phyloP scores from a whole-genome alignment of 2,329 filamentous ascomycete species.

The Fusarium newnesense region DNA sequence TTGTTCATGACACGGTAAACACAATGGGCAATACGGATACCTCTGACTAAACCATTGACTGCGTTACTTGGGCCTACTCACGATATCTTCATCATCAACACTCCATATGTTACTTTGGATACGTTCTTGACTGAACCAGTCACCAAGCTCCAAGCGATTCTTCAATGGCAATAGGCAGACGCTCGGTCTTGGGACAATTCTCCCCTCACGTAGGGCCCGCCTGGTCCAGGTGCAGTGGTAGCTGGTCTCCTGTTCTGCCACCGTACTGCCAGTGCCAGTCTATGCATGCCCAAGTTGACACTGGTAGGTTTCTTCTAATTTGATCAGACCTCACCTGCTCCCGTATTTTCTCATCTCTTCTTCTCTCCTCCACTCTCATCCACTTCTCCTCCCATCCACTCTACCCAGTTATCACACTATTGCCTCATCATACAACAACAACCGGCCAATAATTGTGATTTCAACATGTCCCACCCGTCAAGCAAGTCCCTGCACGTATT shows the following conservation, averaged over 20 bases:
- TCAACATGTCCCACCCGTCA: accelerated
- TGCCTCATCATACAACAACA: too few relatives aligned
- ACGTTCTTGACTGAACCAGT: neutral
- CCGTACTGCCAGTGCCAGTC: neutral
- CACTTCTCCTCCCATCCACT: too few relatives aligned
- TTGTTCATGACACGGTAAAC: neutral
- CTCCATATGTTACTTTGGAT: neutral
- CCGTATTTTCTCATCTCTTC: accelerated
- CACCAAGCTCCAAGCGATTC: accelerated
- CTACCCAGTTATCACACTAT: accelerated
- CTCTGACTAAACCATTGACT: too few relatives aligned
- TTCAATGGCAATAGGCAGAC: accelerated
- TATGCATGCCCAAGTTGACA: neutral
- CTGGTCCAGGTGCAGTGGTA: neutral
- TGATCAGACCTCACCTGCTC: neutral
- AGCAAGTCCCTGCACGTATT: neutral
- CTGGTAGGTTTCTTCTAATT: neutral
- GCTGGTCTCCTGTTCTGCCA: neutral
- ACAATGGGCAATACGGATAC: neutral
- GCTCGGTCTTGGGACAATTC: accelerated
- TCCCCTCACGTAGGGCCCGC: neutral
- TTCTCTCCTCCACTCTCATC: too few relatives aligned
- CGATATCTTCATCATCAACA: too few relatives aligned
- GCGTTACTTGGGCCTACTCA: accelerated
- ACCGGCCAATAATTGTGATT: accelerated